Evolutionary conservation across 257 asterid species (phyloP), one percentile per base, ranked within the genome.

Genomic region (Fraxinus excelsior): DNA sequence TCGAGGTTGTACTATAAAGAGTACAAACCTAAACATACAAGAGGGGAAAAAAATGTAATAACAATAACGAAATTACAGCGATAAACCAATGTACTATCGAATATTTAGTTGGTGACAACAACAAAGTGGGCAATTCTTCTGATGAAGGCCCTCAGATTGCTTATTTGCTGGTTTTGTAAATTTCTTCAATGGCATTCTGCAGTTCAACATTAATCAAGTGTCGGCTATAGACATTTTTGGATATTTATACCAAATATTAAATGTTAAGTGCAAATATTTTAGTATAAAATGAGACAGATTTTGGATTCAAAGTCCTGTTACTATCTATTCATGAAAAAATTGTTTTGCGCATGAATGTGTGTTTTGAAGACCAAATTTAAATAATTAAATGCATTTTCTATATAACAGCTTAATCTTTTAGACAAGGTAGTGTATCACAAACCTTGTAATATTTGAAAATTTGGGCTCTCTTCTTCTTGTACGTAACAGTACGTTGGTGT

Each of bases 141-240:
- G 14, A 56, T 49, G 34, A 34, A 65, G 3, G 32, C 71, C 53
- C 19, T 46, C 71, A 32, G 56, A 7, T 74, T 75, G 74, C 73
- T 84, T 80, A 80, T 87, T 87, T 86, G 75, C 74, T 84, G 87
- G 80, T 84, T 77, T 76, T 86, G 83, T 90, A 89, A 88, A 92
- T 73, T 23, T 82, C 87, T 40, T 90, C 92, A 51, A 90, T 31
- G 58, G 78, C 82, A 75, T 82, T 80, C 95, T 91, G 97, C 90
- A 86, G 42, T 72, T 79, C 71, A 67, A 53, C 37, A 69, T 19
- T 62, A 76, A 40, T 68, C 53, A 26, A 8, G 10, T 29, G 72
- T 82, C 71, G 76, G 80, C 74, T 32, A 14, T 13, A 8, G 60
- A 31, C 42, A 79, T 21, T 10, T 64, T 56, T 28, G 12, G 67